Evolutionary conservation across 306 rosid species (phyloP).

Genomic region (Corylus americana): DNA sequence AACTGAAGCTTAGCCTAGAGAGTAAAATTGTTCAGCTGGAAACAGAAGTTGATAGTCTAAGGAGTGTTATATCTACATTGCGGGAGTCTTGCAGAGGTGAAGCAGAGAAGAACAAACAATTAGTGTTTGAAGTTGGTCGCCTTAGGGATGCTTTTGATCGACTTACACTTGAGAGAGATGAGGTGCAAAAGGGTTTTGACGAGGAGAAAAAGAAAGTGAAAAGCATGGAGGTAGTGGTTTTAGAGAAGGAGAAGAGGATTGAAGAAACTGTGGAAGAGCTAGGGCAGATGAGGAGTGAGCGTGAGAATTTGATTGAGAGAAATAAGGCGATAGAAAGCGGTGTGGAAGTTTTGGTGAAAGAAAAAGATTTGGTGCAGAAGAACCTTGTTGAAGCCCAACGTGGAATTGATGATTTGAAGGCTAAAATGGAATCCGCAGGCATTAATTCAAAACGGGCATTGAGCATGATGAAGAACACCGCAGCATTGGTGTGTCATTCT

Average conservation of each 20-base stretch:
- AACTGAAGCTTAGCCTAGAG: constrained; percentile 33
- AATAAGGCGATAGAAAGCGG: constrained; percentile 34
- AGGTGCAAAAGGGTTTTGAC: constrained; percentile 33
- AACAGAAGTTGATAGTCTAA: constrained; percentile 31
- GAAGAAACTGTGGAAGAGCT: constrained; percentile 39
- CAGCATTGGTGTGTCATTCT: constrained; percentile 37
- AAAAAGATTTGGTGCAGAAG: constrained; percentile 43
- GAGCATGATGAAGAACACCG: constrained; percentile 59
- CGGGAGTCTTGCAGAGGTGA: constrained; percentile 15
- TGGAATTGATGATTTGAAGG: constrained; percentile 41
- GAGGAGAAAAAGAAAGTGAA: constrained; percentile 52
- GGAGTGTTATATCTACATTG: constrained; percentile 27
- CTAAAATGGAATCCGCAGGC: constrained; percentile 40
- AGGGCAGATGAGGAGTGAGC: constrained; percentile 28
- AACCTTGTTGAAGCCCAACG: constrained; percentile 33
- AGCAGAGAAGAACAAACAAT: constrained; percentile 37
- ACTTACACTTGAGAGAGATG: constrained; percentile 27
- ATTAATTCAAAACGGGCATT: constrained; percentile 42
- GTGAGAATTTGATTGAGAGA: constrained; percentile 32
- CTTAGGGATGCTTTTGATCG: constrained; percentile 25
- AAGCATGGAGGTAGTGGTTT: constrained; percentile 35
- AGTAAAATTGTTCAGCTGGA: constrained; percentile 40
- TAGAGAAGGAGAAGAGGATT: constrained; percentile 34
- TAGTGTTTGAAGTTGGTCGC: constrained; percentile 38
- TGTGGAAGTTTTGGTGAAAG: constrained; percentile 37